Conservation (phyloP, 306 rosid genomes). For the Quercus ilex region DNA sequence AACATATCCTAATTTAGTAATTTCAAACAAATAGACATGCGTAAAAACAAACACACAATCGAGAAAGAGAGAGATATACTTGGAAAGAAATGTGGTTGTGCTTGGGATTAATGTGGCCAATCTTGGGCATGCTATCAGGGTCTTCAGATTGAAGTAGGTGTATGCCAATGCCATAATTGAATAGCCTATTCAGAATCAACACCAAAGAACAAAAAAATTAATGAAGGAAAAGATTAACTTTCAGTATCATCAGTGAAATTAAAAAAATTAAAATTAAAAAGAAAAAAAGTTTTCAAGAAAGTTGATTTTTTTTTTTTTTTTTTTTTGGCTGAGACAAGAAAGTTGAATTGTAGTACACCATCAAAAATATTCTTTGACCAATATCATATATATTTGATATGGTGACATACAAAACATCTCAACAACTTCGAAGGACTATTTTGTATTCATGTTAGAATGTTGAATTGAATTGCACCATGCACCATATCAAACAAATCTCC, state of each 20-base stretch:
- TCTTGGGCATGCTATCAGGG: constrained; percentile 43
- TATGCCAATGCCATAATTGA: constrained; percentile 73
- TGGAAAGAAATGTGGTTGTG: constrained; percentile 66
- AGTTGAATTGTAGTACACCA: constrained; percentile 5
- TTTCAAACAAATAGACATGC: neutral
- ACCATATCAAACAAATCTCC: too few relatives aligned
- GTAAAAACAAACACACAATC: neutral
- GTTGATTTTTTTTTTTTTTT: neutral
- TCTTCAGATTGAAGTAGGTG: constrained; percentile 72
- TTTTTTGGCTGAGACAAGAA: neutral
- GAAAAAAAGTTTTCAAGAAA: neutral
- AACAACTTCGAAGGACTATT: neutral
- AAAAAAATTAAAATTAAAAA: neutral
- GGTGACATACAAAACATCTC: neutral
- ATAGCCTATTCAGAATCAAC: constrained; percentile 49
- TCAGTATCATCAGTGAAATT: neutral
- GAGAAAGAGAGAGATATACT: constrained; percentile 12
- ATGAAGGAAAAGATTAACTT: neutral
- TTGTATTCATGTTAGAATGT: neutral
- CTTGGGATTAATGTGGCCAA: constrained; percentile 56
- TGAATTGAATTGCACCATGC: too few relatives aligned
- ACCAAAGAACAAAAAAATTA: neutral
- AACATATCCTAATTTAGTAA: neutral
- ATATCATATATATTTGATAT: neutral
- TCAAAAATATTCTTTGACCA: constrained; percentile 9